Percentiles rank a stretch among this genome's conserved stretches.
Evolutionary conservation across 805 yeast species (phyloP).

Genomic region (Wickerhamomyces subpelliculosus): DNA sequence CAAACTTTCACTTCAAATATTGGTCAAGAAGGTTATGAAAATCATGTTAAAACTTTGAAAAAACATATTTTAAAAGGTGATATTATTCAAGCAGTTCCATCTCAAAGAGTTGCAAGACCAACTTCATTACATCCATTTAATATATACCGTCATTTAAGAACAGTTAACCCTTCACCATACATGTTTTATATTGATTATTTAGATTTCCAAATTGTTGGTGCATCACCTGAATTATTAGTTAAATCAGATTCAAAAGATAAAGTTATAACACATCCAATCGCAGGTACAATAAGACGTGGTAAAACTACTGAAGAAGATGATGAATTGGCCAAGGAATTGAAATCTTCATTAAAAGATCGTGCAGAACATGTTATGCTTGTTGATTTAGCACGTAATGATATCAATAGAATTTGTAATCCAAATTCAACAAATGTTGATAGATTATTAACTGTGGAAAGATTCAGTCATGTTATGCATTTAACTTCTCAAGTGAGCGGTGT

Average conservation of each 20-base stretch:
- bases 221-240: conserved; percentile 92
- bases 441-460: conserved; percentile 82
- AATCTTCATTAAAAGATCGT: conserved; percentile 79
- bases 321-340: conserved; percentile 62
- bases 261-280: conserved; percentile 93
- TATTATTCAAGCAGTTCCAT: conserved; percentile 96
- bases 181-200: conserved; percentile 87
- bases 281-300: conserved; percentile 93
- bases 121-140: conserved; percentile 95
- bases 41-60: conserved; percentile 68
- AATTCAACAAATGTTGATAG: conserved; percentile 79
- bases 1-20: conserved; percentile 80
- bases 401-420: conserved; percentile 92
- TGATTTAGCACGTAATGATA: conserved; percentile 93
- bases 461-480: conserved; percentile 94
- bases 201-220: conserved; percentile 94
- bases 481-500: conserved; percentile 94
- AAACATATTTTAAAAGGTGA: conserved; percentile 85
- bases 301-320: conserved; percentile 90
- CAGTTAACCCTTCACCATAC: conserved; percentile 97
- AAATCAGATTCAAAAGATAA: conserved; percentile 67
- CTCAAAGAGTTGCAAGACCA: conserved; percentile 93
- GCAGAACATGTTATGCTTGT: conserved; percentile 99
- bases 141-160: conserved; percentile 86
- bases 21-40: conserved; percentile 90